These are phyloP conservation scores for Cladosporium sp. DNA, from an alignment of 2,329 filamentous ascomycete species.

Conservation along the genomic window DNA sequence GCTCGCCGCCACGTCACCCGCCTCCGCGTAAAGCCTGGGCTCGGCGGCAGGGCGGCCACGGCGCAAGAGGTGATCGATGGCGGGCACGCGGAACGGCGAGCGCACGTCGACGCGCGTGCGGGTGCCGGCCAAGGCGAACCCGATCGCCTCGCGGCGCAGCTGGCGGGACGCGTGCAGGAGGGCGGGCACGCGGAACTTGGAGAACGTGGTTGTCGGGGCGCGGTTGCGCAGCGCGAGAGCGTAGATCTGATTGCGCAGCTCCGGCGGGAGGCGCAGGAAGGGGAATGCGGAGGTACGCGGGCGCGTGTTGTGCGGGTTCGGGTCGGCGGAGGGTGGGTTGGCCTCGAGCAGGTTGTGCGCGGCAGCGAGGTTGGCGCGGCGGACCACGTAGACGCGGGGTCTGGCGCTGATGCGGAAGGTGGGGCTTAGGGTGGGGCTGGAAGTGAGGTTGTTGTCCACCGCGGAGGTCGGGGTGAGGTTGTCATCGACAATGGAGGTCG, in stretches of 20 bases:
- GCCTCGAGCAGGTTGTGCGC: not conserved
- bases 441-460: not conserved
- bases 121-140: not conserved
- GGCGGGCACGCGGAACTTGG: not conserved
- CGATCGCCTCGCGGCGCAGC: not conserved
- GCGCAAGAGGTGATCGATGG: too few relatives aligned
- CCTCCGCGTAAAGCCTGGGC: not conserved
- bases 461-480: not conserved
- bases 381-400: too few relatives aligned
- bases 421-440: too few relatives aligned
- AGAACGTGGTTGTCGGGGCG: not conserved
- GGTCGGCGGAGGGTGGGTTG: not conserved
- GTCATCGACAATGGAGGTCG: not conserved
- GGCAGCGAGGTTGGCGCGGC: not conserved
- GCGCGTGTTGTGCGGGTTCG: not conserved
- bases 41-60: not conserved
- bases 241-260: conserved; percentile 1
- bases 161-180: not conserved
- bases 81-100: not conserved
- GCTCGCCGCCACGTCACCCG: not conserved
- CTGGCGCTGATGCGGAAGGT: too few relatives aligned
- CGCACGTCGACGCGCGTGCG: not conserved
- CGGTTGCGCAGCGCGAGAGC: not conserved
- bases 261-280: not conserved
- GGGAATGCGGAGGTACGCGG: not conserved